Conservation (phyloP, 768 basidiomycete species). For the Rhizopogon sp. region DNA sequence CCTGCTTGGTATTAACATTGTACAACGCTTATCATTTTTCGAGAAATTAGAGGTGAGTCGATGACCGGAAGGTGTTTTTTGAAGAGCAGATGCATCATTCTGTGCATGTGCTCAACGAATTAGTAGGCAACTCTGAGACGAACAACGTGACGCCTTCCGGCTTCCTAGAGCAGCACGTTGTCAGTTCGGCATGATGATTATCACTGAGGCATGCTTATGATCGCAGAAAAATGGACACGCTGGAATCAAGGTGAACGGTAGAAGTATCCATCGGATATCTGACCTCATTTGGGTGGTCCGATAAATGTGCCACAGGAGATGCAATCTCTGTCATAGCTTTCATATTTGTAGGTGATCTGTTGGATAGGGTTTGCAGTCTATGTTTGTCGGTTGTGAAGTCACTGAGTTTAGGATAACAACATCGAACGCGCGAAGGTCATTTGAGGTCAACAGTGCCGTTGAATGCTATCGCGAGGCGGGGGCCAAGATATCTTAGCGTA, state of each 20-base stretch:
- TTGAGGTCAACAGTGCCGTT: not conserved
- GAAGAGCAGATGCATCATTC: too few relatives aligned
- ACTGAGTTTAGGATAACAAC: not conserved
- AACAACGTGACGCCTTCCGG: not conserved
- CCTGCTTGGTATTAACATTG: not conserved
- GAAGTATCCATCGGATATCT: not conserved
- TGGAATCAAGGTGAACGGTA: not conserved
- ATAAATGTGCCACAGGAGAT: not conserved
- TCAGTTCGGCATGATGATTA: not conserved
- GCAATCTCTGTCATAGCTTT: too few relatives aligned
- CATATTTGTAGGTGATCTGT: not conserved
- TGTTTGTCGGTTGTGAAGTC: not conserved
- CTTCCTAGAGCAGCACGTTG: not conserved
- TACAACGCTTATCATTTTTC: not conserved
- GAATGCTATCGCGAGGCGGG: not conserved
- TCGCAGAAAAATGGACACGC: not conserved
- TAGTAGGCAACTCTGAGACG: not conserved
- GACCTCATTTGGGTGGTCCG: not conserved
- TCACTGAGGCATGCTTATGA: too few relatives aligned
- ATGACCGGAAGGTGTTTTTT: too few relatives aligned
- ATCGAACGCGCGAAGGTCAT: not conserved
- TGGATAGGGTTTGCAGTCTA: too few relatives aligned
- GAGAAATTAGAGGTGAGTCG: not conserved
- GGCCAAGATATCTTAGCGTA: not conserved
- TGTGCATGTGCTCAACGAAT: not conserved